Percentiles rank a stretch among this genome's conserved stretches.
Evolutionary conservation across 1,139 yeast species (phyloP).

Genomic region (Kazachstania sp.): DNA sequence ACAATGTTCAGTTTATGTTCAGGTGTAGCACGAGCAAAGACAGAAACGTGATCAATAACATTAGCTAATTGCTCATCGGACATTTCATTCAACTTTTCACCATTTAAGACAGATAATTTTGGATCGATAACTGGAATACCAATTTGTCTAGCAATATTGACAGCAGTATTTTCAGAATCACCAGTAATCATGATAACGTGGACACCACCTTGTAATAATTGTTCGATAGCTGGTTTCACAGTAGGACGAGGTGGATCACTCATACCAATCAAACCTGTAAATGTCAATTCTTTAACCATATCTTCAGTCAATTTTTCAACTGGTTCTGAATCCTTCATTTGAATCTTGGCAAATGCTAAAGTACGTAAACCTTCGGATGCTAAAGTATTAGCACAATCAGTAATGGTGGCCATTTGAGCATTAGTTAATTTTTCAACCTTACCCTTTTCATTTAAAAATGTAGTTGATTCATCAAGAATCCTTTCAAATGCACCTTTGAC

Average conservation of each 20-base stretch:
- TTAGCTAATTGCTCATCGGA: slow-evolving; percentile 60
- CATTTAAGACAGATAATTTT: slow-evolving; percentile 63
- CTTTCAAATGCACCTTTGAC: slow-evolving; percentile 88
- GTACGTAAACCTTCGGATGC: slow-evolving; percentile 85
- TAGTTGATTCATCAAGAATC: slow-evolving; percentile 53
- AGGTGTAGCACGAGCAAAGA: slow-evolving; percentile 94
- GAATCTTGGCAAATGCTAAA: slow-evolving; percentile 60
- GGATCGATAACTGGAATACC: slow-evolving; percentile 75
- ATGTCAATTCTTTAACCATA: slow-evolving; percentile 51
- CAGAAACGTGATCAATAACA: slow-evolving; percentile 73
- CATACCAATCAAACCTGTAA: slow-evolving; percentile 87
- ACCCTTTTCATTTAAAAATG: slow-evolving; percentile 52
- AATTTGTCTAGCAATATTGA: slow-evolving; percentile 79
- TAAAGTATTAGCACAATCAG: slow-evolving; percentile 49
- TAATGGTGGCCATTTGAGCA: slow-evolving; percentile 39
- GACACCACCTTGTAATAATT: slow-evolving; percentile 82
- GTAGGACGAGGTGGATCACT: slow-evolving; percentile 93
- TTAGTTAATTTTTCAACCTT: slow-evolving; percentile 44
- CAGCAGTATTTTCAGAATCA: slow-evolving; percentile 89
- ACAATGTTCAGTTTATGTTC: slow-evolving; percentile 91
- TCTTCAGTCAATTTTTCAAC: slow-evolving; percentile 32
- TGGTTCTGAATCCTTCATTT: slow-evolving; percentile 18
- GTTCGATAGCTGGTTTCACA: slow-evolving; percentile 62
- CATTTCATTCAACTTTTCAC: slow-evolving; percentile 69
- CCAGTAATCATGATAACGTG: slow-evolving; percentile 97